Evolutionary conservation across 148 eudicot genomes (phyloP).

Genomic region (Nyssa sinensis): DNA sequence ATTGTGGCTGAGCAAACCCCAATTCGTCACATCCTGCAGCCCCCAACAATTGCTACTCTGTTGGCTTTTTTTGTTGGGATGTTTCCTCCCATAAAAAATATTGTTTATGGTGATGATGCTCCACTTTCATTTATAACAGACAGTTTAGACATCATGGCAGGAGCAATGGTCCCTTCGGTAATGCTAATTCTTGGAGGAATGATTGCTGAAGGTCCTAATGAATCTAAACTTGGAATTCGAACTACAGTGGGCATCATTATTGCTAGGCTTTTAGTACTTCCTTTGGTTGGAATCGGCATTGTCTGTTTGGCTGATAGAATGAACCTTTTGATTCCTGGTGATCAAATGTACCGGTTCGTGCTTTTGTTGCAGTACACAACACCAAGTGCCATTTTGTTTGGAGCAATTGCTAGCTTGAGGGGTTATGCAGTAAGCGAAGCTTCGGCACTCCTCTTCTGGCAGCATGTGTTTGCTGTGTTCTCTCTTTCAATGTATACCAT

Average conservation of each 20-base stretch:
- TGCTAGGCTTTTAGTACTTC: conserved; percentile 74
- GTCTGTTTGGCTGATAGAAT: conserved; percentile 44
- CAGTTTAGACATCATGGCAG: conserved; percentile 64
- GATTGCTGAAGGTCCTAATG: conserved; percentile 84
- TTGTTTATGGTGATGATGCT: conserved; percentile 63
- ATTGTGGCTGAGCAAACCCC: conserved; percentile 78
- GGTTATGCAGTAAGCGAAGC: conserved; percentile 90
- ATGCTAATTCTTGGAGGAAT: conserved; percentile 88
- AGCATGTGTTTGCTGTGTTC: conserved; percentile 63
- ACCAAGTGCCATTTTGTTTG: conserved; percentile 88
- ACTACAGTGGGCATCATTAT: conserved; percentile 65
- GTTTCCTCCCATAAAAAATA: conserved; percentile 57
- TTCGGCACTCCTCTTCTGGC: conserved; percentile 88
- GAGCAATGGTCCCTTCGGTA: conserved; percentile 83
- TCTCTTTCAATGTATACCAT: conserved; percentile 59
- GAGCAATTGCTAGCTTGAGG: conserved; percentile 93
- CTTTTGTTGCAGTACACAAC: conserved; percentile 78
- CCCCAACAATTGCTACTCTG: conserved; percentile 73
- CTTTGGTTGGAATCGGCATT: conserved; percentile 70
- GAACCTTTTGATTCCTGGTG: conserved; percentile 52
- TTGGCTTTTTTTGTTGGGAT: conserved; percentile 69
- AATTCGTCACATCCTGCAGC: conserved; percentile 60
- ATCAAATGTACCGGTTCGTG: conserved; percentile 73
- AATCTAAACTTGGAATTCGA: conserved; percentile 57
- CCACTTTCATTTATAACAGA: conserved; percentile 52